These are phyloP conservation scores for Eucalyptus paniculata DNA, from an alignment of 345 rosid species.

Conservation along the genomic window DNA sequence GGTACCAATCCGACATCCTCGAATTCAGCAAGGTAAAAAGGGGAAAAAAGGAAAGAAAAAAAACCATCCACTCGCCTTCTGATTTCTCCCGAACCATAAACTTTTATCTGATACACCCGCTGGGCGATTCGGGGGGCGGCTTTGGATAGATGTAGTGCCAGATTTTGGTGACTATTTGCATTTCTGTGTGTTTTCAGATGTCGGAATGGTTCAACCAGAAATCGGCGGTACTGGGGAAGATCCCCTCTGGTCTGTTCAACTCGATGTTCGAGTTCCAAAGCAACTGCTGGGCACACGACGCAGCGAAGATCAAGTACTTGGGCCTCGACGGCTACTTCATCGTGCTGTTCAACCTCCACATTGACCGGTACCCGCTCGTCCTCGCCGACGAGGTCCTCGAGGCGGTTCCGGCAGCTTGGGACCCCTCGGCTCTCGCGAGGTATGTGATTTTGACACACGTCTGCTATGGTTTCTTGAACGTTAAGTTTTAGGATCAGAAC, in stretches of 20 bases:
- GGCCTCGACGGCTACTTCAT: conserved; percentile 72
- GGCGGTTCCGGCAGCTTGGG: conserved; percentile 79
- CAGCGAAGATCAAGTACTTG: conserved; percentile 43
- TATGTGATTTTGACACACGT: neutral
- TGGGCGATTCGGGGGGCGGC: neutral
- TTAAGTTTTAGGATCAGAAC: neutral
- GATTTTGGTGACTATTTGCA: neutral
- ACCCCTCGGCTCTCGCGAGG: conserved; percentile 76
- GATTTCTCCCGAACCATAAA: neutral
- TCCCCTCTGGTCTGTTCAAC: conserved; percentile 78
- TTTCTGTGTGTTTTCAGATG: conserved; percentile 34
- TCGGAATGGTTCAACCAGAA: conserved; percentile 69
- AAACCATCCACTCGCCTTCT: neutral
- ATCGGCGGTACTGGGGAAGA: conserved; percentile 52
- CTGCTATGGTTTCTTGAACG: neutral
- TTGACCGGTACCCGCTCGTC: conserved; percentile 55
- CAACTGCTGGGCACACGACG: conserved; percentile 71
- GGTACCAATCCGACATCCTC: conserved; percentile 76
- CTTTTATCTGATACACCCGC: neutral
- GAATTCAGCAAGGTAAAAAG: conserved; percentile 54
- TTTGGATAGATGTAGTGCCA: neutral
- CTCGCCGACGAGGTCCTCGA: conserved; percentile 51
- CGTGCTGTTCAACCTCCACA: conserved; percentile 37
- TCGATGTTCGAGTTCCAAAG: conserved; percentile 61
- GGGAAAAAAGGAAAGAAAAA: too few species aligned